These are phyloP conservation scores for Ascosphaera aggregata DNA, from an alignment of 2,329 filamentous ascomycete genomes.

Conservation along the genomic window DNA sequence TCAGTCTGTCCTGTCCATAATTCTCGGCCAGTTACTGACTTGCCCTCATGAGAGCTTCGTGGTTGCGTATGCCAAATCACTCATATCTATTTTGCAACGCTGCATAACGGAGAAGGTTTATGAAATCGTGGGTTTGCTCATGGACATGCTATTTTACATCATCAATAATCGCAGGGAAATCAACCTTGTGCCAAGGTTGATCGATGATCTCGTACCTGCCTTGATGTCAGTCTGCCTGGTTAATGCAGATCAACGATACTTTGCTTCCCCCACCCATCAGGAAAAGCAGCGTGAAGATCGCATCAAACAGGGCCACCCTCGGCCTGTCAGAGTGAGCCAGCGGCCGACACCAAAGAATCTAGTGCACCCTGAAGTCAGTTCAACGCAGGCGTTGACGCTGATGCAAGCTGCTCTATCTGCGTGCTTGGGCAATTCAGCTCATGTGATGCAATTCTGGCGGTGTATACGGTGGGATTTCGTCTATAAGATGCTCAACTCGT, in stretches of 20 bases:
- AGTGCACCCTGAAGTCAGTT: slow-evolving; percentile 26
- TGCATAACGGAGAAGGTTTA: slow-evolving; percentile 31
- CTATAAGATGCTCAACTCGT: slow-evolving; percentile 33
- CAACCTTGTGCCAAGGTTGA: slow-evolving; percentile 15
- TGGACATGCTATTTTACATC: slow-evolving; percentile 18
- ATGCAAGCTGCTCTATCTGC: slow-evolving; percentile 28
- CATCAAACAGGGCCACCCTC: no score
- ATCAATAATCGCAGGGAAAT: no score
- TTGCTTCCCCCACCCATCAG: slow-evolving; percentile 20
- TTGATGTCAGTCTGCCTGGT: slow-evolving; percentile 26
- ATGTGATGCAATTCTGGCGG: slow-evolving; percentile 29
- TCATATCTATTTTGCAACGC: slow-evolving; percentile 31
- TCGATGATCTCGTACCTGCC: slow-evolving; percentile 16
- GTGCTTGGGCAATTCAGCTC: slow-evolving; percentile 20
- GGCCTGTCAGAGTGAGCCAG: no score
- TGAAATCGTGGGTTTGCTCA: slow-evolving; percentile 18
- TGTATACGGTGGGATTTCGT: slow-evolving; percentile 32
- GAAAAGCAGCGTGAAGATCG: no score
- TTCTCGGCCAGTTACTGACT: slow-evolving; percentile 27
- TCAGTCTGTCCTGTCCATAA: slow-evolving; percentile 27
- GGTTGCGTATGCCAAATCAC: slow-evolving; percentile 24
- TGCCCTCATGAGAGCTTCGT: slow-evolving; percentile 23
- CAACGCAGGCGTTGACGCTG: slow-evolving; percentile 29
- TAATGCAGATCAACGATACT: slow-evolving; percentile 29
- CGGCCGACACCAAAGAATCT: slow-evolving; percentile 20